These are phyloP conservation scores for Crithidia acanthocephali DNA, from an alignment of 208 protist genomes.

Conservation along the genomic window DNA sequence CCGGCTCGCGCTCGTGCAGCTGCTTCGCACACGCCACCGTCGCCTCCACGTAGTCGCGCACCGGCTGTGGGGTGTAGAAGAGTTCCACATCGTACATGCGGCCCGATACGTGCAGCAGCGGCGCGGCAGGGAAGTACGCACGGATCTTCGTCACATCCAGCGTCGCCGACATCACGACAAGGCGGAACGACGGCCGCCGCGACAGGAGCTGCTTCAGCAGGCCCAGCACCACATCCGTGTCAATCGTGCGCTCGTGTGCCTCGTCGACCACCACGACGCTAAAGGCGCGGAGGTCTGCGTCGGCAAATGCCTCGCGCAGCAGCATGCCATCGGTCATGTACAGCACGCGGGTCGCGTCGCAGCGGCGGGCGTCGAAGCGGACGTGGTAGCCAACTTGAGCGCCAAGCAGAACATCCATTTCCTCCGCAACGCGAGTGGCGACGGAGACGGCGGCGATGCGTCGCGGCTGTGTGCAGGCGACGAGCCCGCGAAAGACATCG, in stretches of 20 bases:
- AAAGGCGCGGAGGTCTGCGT: constrained; percentile 93
- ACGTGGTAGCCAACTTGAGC: constrained; percentile 99
- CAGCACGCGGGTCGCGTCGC: constrained; percentile 95
- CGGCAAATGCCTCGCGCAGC: constrained; percentile 92
- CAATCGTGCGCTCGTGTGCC: constrained; percentile 99
- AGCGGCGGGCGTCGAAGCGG: constrained; percentile 97
- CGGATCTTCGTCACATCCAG: constrained; percentile 97
- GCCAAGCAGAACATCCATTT: constrained; percentile 97
- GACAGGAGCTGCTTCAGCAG: constrained; percentile 93
- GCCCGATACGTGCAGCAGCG: constrained; percentile 97
- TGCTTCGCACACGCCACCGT: constrained; percentile 67
- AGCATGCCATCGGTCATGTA: constrained; percentile 99
- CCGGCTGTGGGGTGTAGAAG: constrained; percentile 77
- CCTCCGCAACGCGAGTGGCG: constrained; percentile 97
- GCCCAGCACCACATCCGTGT: constrained; percentile 99
- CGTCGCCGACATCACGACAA: constrained; percentile 98
- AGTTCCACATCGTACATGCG: constrained; percentile 93
- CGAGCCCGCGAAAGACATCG: constrained; percentile 23
- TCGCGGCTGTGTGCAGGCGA: constrained; percentile 98
- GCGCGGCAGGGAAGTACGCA: constrained; percentile 96
- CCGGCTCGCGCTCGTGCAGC: constrained; percentile 71
- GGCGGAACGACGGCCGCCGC: constrained; percentile 70
- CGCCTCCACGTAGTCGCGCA: constrained; percentile 94
- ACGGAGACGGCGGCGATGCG: constrained; percentile 99
- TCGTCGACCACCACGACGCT: constrained; percentile 99